Evolutionary conservation across 345 rosid species (phyloP).

Genomic region (Rhizophora mangle): DNA sequence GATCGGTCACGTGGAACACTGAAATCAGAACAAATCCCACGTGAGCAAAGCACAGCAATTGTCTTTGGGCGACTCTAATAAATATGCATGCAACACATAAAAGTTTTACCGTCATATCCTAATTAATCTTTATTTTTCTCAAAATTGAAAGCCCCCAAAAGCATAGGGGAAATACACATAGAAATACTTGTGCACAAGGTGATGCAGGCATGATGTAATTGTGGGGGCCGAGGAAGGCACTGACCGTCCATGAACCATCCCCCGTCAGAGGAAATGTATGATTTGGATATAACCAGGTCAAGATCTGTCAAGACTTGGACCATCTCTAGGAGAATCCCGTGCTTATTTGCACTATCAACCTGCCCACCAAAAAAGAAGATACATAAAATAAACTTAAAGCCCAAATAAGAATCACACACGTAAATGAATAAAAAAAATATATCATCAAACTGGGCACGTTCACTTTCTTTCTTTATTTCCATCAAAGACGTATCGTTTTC

Average conservation of each 20-base stretch:
- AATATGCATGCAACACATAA: no score
- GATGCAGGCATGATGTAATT: constrained; percentile 4
- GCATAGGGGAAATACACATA: not conserved
- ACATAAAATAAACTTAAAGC: no score
- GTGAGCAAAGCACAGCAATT: constrained; percentile 3
- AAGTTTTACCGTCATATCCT: no score
- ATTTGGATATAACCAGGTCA: constrained; percentile 88
- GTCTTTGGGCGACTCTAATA: no score
- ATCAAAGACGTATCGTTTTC: not conserved
- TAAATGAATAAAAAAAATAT: not conserved
- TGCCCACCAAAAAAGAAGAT: constrained; percentile 12
- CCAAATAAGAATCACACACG: not conserved
- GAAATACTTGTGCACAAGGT: not conserved
- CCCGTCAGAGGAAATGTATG: constrained; percentile 93
- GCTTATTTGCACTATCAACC: constrained; percentile 94
- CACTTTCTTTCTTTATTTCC: not conserved
- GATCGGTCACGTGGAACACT: constrained; percentile 87
- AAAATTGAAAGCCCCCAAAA: no score
- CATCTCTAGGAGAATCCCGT: constrained; percentile 86
- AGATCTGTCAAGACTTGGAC: constrained; percentile 95
- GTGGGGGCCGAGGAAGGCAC: constrained; percentile 13
- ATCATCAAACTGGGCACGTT: not conserved
- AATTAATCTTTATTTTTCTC: no score
- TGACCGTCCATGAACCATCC: constrained; percentile 98
- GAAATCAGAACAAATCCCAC: constrained; percentile 21